Evolutionary conservation across 768 basidiomycete species (phyloP).

Genomic region (Boletellus emodensis): DNA sequence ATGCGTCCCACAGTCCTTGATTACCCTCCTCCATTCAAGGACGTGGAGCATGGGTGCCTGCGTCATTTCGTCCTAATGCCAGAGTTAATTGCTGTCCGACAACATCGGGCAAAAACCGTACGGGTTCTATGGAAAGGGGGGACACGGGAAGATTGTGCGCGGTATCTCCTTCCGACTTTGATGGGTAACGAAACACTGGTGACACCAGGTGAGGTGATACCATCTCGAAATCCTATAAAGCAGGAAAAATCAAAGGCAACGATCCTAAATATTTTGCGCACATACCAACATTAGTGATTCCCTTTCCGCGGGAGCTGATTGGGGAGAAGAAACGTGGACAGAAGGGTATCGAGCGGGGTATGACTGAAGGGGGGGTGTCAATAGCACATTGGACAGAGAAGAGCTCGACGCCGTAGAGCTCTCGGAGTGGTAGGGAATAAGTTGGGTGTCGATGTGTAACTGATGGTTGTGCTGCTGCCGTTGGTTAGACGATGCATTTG

Average conservation of each 20-base stretch:
- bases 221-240: conserved; percentile 11
- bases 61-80: conserved; percentile 19
- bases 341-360: background rate
- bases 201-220: conserved; percentile 8
- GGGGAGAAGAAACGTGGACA: conserved; percentile 8
- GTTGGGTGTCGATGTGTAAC: conserved; percentile 20
- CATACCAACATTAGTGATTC: conserved; percentile 10
- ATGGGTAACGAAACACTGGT: conserved; percentile 8
- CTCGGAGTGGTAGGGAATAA: conserved; percentile 4
- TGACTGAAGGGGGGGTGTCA: conserved; percentile 9
- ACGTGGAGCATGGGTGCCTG: conserved; percentile 25
- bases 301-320: conserved; percentile 6
- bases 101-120: conserved; percentile 5
- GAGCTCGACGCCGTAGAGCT: conserved; percentile 16
- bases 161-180: conserved; percentile 1
- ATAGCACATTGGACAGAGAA: conserved; percentile 1
- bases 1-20: conserved; percentile 27
- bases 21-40: conserved; percentile 23
- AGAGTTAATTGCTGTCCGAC: background rate
- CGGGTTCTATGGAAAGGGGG: conserved; percentile 3
- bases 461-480: conserved; percentile 7
- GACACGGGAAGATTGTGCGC: background rate
- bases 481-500: background rate
- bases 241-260: background rate
- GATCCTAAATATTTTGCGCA: background rate